Evolutionary conservation across 75 land plant genomes (phyloP), one percentile per base, ranked within the genome.

Genomic region (Gnetum montanum): DNA sequence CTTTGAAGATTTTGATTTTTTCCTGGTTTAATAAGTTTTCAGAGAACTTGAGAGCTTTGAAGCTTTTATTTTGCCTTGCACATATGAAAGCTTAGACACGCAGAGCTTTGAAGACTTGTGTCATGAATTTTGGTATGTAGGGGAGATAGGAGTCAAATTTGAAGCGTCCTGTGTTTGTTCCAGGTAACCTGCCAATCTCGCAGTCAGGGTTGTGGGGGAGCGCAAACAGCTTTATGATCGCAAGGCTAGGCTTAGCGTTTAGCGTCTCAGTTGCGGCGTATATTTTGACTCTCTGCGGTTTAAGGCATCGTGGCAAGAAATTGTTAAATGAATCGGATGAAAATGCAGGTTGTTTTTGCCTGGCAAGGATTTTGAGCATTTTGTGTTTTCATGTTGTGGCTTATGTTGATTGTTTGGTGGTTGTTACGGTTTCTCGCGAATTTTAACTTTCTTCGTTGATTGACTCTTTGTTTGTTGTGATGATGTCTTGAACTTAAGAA

Each of bases 261-360:
- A 79, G 66, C 44, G 28, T 83, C 19, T 79, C 87, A 10, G 53
- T 83, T 54, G 79, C 79, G 36, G 83, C 76, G 1, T 63, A 68
- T 34, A 47, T 79, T 26, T 71, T 44, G 49, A 51, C 73, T 33
- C 72, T 67, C 0, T 5, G 72, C 52, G 47, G 60, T 54, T 52
- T 15, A 27, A 62, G 29, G 52, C 29, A 34, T 31, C 40, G 34
- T 45, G 19, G 18, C 26, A 38, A 28, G 46, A 66, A 16, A 2
- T 36, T 58, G 8, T 31, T 38, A 7, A 60, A 48, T 10, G 61
- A 63, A 13, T 56, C 40, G 36, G 57, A 59, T 50, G 49, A 45
- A 4, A 37, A 63, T 19, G 19, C 61, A 31, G 53, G 65, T 45
- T 44, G 53, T 27, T 34, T 27, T 12, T 23, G 31, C 52, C 38